Evolutionary conservation across 257 asterid genomes (phyloP).

Genomic region (Nicotiana paniculata): DNA sequence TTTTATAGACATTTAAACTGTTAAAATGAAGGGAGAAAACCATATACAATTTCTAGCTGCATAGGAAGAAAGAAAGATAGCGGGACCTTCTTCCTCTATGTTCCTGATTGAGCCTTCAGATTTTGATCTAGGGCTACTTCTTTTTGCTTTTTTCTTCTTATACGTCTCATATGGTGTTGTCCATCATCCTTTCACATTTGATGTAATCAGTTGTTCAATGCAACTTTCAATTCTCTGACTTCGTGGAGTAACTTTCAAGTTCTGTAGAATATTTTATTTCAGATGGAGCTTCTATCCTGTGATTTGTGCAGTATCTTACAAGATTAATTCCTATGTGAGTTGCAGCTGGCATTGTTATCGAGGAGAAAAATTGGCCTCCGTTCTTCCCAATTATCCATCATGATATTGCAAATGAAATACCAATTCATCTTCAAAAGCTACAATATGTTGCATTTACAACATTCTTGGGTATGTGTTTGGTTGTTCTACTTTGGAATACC

Average conservation of each 20-base stretch:
- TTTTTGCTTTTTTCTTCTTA: neutral
- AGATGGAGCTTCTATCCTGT: neutral
- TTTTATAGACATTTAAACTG: neutral
- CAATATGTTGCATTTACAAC: constrained; percentile 95
- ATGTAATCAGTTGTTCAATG: neutral
- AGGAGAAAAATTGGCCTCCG: constrained; percentile 97
- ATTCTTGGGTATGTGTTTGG: constrained; percentile 52
- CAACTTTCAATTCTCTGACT: neutral
- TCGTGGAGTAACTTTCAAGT: neutral
- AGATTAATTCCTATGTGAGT: constrained; percentile 18
- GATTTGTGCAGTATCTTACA: neutral
- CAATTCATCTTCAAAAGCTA: constrained; percentile 84
- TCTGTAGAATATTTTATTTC: neutral
- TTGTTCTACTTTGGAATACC: neutral
- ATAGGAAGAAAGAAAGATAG: neutral
- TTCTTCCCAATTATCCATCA: constrained; percentile 94
- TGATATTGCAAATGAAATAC: constrained; percentile 87
- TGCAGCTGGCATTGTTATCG: constrained; percentile 72
- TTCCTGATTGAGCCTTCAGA: neutral
- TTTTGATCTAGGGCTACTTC: neutral
- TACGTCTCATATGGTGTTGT: neutral
- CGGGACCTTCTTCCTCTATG: neutral
- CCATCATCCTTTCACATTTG: neutral
- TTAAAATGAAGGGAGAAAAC: neutral
- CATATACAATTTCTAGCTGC: neutral